Evolutionary conservation across 169 alveolate species (phyloP), one percentile per base, ranked within the genome.

Genomic region (Cryptosporidium ubiquitum): DNA sequence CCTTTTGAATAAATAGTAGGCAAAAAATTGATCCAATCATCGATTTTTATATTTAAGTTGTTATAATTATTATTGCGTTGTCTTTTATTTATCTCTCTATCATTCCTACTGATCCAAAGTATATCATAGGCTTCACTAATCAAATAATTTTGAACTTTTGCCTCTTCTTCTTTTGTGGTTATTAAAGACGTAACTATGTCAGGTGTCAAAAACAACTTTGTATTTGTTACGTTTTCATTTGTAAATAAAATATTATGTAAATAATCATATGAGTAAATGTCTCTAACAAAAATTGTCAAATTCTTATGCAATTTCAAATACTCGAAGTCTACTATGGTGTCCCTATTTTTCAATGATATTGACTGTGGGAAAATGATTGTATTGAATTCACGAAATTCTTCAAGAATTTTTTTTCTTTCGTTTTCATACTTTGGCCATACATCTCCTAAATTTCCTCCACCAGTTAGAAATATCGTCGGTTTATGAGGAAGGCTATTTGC

Each of bases 401-500:
- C 68, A n/a, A 85, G 12, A 40, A 85, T 49, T 33, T 69, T 31
- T 52, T 52, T 61, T 20, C 91, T 42, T 12, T 85, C 91, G 18
- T 31, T 23, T 68, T 70, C 91, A 14, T 85, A 85, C 31, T 23
- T 60, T 33, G 79, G 71, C 91, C 91, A 85, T 20, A 85, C 26
- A 49, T 68, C 49, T 12, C 91, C 91, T 23, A 85, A n/a, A 51
- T 85, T 85, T 10, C 91, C 91, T 33, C 91, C 91, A 20, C 91
- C 91, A 20, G 91, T 85, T 29, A 58, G 26, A 55, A 85, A 49
- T 37, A 85, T 69, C 14, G 69, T 66, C 39, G 89, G 89, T n/a
- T 58, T 42, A 5, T 14, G 16, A 18, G 37, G 64, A 16, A 61
- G 69, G 16, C 14, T 79, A 29, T 64, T 44, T 60, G 89, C 89